Base-by-base conservation (phyloP, 768 basidiomycete species). In the Hygrophorus pudorinus region DNA sequence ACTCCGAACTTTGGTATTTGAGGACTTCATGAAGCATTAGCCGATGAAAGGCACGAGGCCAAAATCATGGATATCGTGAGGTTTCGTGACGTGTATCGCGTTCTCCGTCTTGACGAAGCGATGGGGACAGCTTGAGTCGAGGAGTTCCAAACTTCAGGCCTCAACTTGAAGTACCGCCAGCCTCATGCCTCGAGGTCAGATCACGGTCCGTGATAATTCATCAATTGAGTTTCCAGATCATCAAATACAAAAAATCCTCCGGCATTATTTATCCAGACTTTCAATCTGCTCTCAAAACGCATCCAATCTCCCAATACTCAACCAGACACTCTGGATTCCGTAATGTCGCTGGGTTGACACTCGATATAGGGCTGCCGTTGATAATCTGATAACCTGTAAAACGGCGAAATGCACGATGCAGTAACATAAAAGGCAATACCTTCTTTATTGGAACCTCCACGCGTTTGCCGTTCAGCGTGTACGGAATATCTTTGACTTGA, bases 371-470 rank as follows among this genome's bases (percentile, higher is more conserved):
- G 2, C 82, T 77, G 8, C 87, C 86, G 58, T 87, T 86, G 62
- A 89, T 77, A 52, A 89, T 79, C 83, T 84, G 54, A 41, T 49
- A 50, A 43, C 44, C 45, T 52, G 45, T 39, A 36, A 48, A 45
- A 45, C 42, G 48, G 40, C 41, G 41, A 43, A n/a, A 40, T 30
- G 34, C 54, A 53, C 49, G 53, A 49, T 48, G 46, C 48, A 14
- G 20, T 30, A 49, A 47, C 30, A 31, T 28, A 42, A 37, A 45
- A 43, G 32, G 37, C 39, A 49, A 60, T 51, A 78, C 79, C 75
- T 84, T 85, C 61, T 82, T 84, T 31, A 85, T 78, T 9, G 80
- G 70, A 7, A 86, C 82, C 59, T 88, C 85, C 37, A 89, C 84
- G 34, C 80, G 74, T 57, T 88, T 90, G 29, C 80, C 81, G 51